A percentile compares a stretch with the other conserved stretches of the same genome.
Conservation (phyloP, 2,329 filamentous ascomycete species). For the Tolypocladium pustulatum region DNA sequence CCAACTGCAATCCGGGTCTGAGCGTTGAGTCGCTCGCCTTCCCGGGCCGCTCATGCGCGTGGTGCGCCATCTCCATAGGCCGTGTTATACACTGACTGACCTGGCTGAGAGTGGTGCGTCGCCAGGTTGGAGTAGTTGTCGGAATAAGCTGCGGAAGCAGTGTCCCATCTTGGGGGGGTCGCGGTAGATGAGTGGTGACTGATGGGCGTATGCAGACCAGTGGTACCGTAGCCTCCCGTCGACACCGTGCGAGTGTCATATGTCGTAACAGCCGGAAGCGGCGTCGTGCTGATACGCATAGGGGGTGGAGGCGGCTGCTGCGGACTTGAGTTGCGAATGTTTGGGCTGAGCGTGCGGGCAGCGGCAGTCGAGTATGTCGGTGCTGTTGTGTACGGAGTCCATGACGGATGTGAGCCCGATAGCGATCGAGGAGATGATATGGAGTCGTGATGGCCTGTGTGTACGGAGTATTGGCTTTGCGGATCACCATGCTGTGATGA, state of each 20-base stretch:
- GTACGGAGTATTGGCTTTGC: conserved; percentile 28
- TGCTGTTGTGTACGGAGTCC: conserved; percentile 33
- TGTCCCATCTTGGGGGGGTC: conserved; percentile 30
- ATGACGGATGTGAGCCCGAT: conserved; percentile 34
- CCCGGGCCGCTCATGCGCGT: conserved; percentile 24
- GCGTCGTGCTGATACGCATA: conserved; percentile 25
- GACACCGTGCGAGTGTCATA: conserved; percentile 26
- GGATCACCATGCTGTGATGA: conserved; percentile 18
- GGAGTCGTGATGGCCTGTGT: conserved; percentile 34
- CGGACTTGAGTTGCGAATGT: conserved; percentile 22
- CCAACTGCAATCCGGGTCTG: neutral
- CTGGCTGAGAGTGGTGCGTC: conserved; percentile 20
- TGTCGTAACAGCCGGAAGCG: conserved; percentile 27
- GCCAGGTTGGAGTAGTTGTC: conserved; percentile 28
- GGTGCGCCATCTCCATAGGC: conserved; percentile 32
- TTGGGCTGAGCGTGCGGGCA: conserved; percentile 31
- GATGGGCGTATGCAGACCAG: conserved; percentile 28
- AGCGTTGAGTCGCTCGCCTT: neutral
- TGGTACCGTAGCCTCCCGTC: conserved; percentile 25
- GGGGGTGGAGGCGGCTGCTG: conserved; percentile 20
- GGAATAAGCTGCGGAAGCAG: conserved; percentile 24
- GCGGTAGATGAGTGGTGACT: conserved; percentile 25
- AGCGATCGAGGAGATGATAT: conserved; percentile 44
- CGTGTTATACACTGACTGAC: conserved; percentile 29
- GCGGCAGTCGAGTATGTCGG: conserved; percentile 21